phyloP scores from a whole-genome alignment of 2,329 filamentous ascomycete genomes.

The Parascedosporium putredinis region DNA sequence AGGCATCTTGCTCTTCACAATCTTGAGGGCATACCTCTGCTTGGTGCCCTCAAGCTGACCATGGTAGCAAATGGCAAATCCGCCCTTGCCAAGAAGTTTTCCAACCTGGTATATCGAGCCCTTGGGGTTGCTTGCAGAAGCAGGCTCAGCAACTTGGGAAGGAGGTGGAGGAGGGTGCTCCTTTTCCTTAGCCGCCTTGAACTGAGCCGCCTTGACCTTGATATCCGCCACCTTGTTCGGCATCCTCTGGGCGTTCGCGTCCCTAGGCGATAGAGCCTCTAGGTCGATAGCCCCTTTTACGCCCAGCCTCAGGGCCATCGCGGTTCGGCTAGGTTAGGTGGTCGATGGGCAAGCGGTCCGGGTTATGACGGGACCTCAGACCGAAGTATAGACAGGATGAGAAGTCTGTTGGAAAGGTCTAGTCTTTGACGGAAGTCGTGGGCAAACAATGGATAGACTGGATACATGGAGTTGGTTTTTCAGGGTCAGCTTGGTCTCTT shows the following conservation, averaged over 20 bases:
- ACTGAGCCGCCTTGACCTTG: slow-evolving; percentile 42
- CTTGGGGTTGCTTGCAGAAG: slow-evolving; percentile 57
- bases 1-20: slow-evolving; percentile 75
- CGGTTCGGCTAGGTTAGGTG: not conserved
- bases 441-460: not conserved
- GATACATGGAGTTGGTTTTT: not conserved
- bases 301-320: slow-evolving; percentile 38
- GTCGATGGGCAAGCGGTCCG: not conserved
- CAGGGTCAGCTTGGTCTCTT: not conserved
- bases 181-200: slow-evolving; percentile 51
- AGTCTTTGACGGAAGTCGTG: not conserved
- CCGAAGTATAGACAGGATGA: not conserved
- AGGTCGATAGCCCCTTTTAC: slow-evolving; percentile 42
- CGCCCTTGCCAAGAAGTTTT: slow-evolving; percentile 66
- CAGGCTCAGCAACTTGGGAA: slow-evolving; percentile 46
- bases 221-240: slow-evolving; percentile 30
- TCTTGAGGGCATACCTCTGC: slow-evolving; percentile 66
- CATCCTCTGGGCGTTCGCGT: slow-evolving; percentile 50
- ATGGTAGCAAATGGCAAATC: slow-evolving; percentile 73
- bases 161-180: slow-evolving; percentile 58
- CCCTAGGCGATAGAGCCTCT: slow-evolving; percentile 54
- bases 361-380: not conserved
- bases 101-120: slow-evolving; percentile 66
- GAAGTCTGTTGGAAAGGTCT: not conserved
- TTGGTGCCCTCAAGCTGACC: slow-evolving; percentile 56